phyloP scores from a whole-genome alignment of 306 rosid species.

The Gillenia trifoliata region DNA sequence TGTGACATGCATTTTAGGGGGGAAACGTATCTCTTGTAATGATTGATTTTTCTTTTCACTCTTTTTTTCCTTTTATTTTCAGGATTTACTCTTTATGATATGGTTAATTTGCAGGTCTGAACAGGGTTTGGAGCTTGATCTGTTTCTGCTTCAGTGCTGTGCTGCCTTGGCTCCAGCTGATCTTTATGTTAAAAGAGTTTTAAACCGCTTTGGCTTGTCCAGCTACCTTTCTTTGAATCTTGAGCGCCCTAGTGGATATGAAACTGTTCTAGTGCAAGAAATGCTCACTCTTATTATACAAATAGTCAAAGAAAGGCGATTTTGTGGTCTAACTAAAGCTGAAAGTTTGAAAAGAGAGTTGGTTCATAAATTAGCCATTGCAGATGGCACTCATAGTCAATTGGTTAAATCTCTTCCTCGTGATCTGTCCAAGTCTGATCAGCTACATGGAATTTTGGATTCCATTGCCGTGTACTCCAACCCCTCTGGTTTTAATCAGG shows the following conservation, averaged over 20 bases:
- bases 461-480: slow-evolving; percentile 63
- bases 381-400: slow-evolving; percentile 90
- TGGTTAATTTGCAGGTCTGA: slow-evolving; percentile 69
- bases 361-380: slow-evolving; percentile 67
- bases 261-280: slow-evolving; percentile 77
- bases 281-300: slow-evolving; percentile 93
- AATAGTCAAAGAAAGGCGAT: slow-evolving; percentile 85
- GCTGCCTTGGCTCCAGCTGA: slow-evolving; percentile 91
- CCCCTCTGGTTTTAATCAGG: slow-evolving; percentile 97
- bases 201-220: slow-evolving; percentile 80
- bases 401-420: slow-evolving; percentile 91
- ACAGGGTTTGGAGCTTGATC: slow-evolving; percentile 87
- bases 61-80: not conserved
- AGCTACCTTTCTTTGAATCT: slow-evolving; percentile 60
- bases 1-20: not conserved
- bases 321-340: slow-evolving; percentile 72
- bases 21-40: not conserved
- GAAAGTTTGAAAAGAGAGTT: slow-evolving; percentile 91
- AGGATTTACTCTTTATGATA: not conserved
- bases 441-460: slow-evolving; percentile 72
- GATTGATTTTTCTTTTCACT: not conserved
- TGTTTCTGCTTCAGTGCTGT: slow-evolving; percentile 94
- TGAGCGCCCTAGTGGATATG: slow-evolving; percentile 76
- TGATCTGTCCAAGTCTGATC: slow-evolving; percentile 74
- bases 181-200: slow-evolving; percentile 62